phyloP scores from a whole-genome alignment of 805 yeast genomes.

The Starmerella stigmatis region DNA sequence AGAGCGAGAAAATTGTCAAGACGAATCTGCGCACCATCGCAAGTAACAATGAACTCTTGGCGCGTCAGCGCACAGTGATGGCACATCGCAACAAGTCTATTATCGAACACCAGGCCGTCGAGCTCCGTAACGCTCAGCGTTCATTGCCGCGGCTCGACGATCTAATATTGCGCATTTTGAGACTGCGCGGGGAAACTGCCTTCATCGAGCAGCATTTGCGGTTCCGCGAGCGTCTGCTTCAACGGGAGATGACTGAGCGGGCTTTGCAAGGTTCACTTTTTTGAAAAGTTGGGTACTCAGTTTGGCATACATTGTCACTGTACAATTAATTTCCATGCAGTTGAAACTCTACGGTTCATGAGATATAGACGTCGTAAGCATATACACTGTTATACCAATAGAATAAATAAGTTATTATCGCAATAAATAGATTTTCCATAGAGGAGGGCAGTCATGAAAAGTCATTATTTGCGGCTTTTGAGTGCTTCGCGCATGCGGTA shows the following conservation, averaged over 20 bases:
- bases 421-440: too few species aligned
- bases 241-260: constrained; percentile 45
- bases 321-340: too few species aligned
- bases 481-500: constrained; percentile 1
- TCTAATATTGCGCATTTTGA: constrained; percentile 56
- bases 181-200: constrained; percentile 52
- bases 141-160: constrained; percentile 48
- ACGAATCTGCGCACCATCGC: constrained; percentile 41
- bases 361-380: too few species aligned
- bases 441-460: too few species aligned
- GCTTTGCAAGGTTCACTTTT: constrained; percentile 22
- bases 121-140: constrained; percentile 38
- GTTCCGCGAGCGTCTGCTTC: constrained; percentile 50
- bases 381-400: too few species aligned
- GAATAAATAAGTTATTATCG: too few species aligned
- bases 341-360: too few species aligned
- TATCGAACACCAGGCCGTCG: constrained; percentile 40
- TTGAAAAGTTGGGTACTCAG: neutral
- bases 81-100: constrained; percentile 59
- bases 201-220: constrained; percentile 51
- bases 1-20: constrained; percentile 49
- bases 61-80: constrained; percentile 54
- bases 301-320: too few species aligned
- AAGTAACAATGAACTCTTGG: constrained; percentile 37
- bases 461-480: neutral